Conservation (phyloP, 2,329 filamentous ascomycete species). For the Hypoxylon sp. region DNA sequence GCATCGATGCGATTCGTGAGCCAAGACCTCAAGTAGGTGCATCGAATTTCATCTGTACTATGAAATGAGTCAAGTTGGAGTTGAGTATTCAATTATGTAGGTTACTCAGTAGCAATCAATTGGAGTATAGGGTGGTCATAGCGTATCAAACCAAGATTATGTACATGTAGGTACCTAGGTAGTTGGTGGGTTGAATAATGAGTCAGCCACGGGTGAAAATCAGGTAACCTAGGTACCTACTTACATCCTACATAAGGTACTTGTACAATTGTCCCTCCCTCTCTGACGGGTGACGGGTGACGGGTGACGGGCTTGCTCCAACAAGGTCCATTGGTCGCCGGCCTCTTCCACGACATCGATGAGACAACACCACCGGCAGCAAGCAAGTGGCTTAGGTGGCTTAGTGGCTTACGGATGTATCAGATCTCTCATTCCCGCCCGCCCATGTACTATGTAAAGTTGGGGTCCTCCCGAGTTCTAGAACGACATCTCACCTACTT, state of each 20-base stretch:
- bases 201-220: conserved; percentile 5
- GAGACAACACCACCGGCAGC: conserved; percentile 22
- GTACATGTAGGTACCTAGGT: no score
- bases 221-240: no score
- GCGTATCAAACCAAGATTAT: conserved; percentile 1
- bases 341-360: conserved; percentile 25
- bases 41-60: conserved; percentile 7
- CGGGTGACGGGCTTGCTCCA: neutral
- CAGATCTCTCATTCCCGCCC: conserved; percentile 19
- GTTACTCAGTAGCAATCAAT: neutral
- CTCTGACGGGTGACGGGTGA: no score
- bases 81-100: no score
- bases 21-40: neutral
- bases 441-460: no score
- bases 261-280: neutral
- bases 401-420: conserved; percentile 15
- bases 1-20: conserved; percentile 6
- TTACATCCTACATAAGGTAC: no score
- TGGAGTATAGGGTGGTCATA: neutral
- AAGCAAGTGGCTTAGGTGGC: neutral
- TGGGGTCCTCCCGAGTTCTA: conserved; percentile 5
- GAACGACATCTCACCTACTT: conserved; percentile 1
- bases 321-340: neutral
- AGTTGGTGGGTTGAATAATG: neutral
- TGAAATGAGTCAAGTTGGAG: neutral